Conservation (phyloP, 768 basidiomycete genomes). For the Psilocybe cyanescens region DNA sequence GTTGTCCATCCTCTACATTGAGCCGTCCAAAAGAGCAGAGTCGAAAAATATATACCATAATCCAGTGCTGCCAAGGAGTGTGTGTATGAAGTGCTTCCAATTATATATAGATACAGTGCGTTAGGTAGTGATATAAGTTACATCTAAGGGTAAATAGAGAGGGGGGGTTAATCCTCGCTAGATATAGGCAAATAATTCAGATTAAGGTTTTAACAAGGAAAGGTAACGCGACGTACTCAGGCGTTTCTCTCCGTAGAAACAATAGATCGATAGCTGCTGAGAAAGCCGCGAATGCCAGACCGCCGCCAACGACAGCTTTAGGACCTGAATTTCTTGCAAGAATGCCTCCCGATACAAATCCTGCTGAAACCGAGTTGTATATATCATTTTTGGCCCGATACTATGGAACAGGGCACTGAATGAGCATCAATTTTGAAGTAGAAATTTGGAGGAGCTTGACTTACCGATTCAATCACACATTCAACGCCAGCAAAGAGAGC, state of each 20-base stretch:
- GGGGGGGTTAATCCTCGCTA: slow-evolving; percentile 43
- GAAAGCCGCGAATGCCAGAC: slow-evolving; percentile 91
- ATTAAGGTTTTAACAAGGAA: neutral
- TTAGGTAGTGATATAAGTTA: slow-evolving; percentile 25
- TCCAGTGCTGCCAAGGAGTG: neutral
- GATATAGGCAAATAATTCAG: slow-evolving; percentile 4
- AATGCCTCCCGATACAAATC: slow-evolving; percentile 87
- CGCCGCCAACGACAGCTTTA: slow-evolving; percentile 85
- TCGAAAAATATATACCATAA: neutral
- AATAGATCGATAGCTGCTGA: slow-evolving; percentile 84
- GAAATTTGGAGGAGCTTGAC: slow-evolving; percentile 34
- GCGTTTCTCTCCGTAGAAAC: slow-evolving; percentile 78
- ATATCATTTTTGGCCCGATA: slow-evolving; percentile 98
- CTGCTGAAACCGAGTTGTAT: slow-evolving; percentile 85
- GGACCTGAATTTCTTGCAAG: slow-evolving; percentile 89
- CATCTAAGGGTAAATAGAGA: slow-evolving; percentile 18
- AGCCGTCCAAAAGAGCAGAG: too few relatives aligned
- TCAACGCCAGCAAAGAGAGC: slow-evolving; percentile 94
- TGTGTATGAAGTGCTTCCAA: slow-evolving; percentile 19
- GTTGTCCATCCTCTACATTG: too few relatives aligned
- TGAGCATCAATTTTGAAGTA: neutral
- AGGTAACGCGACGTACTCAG: slow-evolving; percentile 48
- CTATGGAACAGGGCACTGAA: slow-evolving; percentile 40
- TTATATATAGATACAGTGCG: slow-evolving; percentile 29
- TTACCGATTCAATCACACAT: slow-evolving; percentile 91